A percentile compares a stretch with the other conserved stretches of the same genome.
Evolutionary conservation across 164 flowering plant genomes (phyloP).

Genomic region (Vitis cinerea): DNA sequence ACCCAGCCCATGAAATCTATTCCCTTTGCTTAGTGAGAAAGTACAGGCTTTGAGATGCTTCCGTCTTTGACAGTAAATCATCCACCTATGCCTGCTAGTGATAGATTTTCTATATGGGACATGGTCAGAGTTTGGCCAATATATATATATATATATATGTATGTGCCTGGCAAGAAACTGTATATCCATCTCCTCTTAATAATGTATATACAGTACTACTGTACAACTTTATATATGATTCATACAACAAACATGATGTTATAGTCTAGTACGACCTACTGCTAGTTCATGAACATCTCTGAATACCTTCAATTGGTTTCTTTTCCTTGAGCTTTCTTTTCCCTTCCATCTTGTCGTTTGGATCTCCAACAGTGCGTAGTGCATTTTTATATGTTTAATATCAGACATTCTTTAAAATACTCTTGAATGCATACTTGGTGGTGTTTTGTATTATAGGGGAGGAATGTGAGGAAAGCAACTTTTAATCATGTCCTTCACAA

Average conservation of each 20-base stretch:
- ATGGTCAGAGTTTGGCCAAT: too few species aligned
- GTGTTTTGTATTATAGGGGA: conserved; percentile 18
- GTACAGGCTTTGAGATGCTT: too few species aligned
- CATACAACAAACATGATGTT: not conserved
- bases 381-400: not conserved
- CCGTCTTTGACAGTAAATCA: too few species aligned
- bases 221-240: not conserved
- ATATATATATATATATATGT: too few species aligned
- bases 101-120: too few species aligned
- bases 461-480: conserved; percentile 24
- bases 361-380: conserved; percentile 7
- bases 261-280: too few species aligned
- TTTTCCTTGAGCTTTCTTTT: not conserved
- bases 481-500: conserved; percentile 6
- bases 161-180: too few species aligned
- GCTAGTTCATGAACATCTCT: conserved; percentile 1
- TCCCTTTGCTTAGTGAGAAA: too few species aligned
- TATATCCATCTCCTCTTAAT: too few species aligned
- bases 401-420: conserved; percentile 5
- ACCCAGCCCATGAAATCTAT: too few species aligned
- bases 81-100: too few species aligned
- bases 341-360: not conserved
- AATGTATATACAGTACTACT: too few species aligned
- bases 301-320: not conserved
- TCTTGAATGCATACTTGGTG: conserved; percentile 1